A percentile compares a stretch with the other conserved stretches of the same genome.
phyloP scores from a whole-genome alignment of 2,329 filamentous ascomycete species.

The Colletotrichum spinosum region DNA sequence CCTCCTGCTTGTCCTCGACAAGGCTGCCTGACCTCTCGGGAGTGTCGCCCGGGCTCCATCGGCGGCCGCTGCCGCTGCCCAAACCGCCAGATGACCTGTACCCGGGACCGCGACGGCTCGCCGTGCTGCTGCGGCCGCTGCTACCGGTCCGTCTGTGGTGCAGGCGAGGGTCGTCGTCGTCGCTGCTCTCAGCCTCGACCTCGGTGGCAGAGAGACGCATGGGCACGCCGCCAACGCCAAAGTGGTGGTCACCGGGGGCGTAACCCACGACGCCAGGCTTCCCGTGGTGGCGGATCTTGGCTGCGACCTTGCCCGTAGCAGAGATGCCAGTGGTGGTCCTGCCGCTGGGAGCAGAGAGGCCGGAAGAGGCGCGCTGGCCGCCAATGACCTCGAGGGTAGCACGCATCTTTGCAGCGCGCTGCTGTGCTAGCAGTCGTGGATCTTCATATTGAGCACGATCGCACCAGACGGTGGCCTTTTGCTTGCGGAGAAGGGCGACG shows the following conservation, averaged over 20 bases:
- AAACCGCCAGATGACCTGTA: slow-evolving; percentile 65
- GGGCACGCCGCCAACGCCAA: slow-evolving; percentile 82
- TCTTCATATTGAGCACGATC: slow-evolving; percentile 94
- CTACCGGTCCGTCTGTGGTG: slow-evolving; percentile 79
- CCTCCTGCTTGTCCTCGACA: slow-evolving; percentile 52
- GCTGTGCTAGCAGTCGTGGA: slow-evolving; percentile 82
- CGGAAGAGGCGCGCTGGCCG: slow-evolving; percentile 60
- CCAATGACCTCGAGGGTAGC: slow-evolving; percentile 87
- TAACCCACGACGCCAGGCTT: slow-evolving; percentile 85
- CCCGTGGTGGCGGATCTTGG: slow-evolving; percentile 90
- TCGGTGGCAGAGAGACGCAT: slow-evolving; percentile 95
- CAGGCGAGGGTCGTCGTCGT: slow-evolving; percentile 73
- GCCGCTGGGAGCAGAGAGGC: slow-evolving; percentile 54
- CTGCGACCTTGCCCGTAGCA: slow-evolving; percentile 73
- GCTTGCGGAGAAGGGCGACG: slow-evolving; percentile 93
- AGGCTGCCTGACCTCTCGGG: slow-evolving; percentile 67
- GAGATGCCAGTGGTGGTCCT: slow-evolving; percentile 74
- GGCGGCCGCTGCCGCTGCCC: slow-evolving; percentile 53
- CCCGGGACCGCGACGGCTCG: slow-evolving; percentile 59
- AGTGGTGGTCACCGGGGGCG: slow-evolving; percentile 80
- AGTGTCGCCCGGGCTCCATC: slow-evolving; percentile 66
- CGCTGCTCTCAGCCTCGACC: slow-evolving; percentile 88
- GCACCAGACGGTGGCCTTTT: slow-evolving; percentile 99
- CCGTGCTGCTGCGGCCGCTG: slow-evolving; percentile 76
- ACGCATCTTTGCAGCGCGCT: slow-evolving; percentile 87